A percentile compares a stretch with the other conserved stretches of the same genome.
Evolutionary conservation across 495 filamentous ascomycete species (phyloP).

Genomic region (Aspergillus carlsbadensis): DNA sequence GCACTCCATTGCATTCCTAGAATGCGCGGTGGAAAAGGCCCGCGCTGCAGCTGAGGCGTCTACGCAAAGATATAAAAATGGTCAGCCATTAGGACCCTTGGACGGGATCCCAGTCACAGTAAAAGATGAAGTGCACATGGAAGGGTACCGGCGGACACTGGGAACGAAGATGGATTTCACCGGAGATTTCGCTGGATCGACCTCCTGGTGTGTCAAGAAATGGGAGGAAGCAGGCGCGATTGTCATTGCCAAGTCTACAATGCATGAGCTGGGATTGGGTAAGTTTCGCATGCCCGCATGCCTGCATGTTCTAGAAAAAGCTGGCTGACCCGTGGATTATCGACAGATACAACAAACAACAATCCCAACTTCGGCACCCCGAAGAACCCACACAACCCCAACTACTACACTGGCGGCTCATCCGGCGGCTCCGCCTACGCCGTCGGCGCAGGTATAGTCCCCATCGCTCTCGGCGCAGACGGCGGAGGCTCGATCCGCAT

Average conservation of each 20-base stretch:
- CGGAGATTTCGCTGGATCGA: conserved; percentile 41
- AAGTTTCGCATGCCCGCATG: conserved; percentile 20
- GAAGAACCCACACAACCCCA: conserved; percentile 73
- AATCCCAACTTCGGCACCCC: conserved; percentile 81
- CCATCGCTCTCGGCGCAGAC: conserved; percentile 81
- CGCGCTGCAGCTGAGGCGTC: conserved; percentile 68
- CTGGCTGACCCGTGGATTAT: background rate
- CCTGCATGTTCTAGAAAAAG: background rate
- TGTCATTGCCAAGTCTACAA: conserved; percentile 80
- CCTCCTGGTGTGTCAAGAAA: conserved; percentile 73
- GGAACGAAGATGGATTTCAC: conserved; percentile 60
- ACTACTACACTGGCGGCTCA: conserved; percentile 86
- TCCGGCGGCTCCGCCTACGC: conserved; percentile 83
- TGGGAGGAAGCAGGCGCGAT: conserved; percentile 78
- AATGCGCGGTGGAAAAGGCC: conserved; percentile 57
- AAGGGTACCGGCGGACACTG: conserved; percentile 67
- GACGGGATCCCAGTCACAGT: conserved; percentile 87
- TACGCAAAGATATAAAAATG: conserved; percentile 65
- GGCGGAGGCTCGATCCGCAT: conserved; percentile 85
- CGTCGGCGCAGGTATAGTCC: conserved; percentile 71
- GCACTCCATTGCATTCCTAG: conserved; percentile 70
- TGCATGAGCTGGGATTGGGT: conserved; percentile 88
- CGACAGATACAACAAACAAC: conserved; percentile 74
- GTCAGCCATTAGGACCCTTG: conserved; percentile 61
- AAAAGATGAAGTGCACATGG: conserved; percentile 78